Evolutionary conservation across 139 green algal genomes (phyloP).

Genomic region (Desmodesmus armatus): DNA sequence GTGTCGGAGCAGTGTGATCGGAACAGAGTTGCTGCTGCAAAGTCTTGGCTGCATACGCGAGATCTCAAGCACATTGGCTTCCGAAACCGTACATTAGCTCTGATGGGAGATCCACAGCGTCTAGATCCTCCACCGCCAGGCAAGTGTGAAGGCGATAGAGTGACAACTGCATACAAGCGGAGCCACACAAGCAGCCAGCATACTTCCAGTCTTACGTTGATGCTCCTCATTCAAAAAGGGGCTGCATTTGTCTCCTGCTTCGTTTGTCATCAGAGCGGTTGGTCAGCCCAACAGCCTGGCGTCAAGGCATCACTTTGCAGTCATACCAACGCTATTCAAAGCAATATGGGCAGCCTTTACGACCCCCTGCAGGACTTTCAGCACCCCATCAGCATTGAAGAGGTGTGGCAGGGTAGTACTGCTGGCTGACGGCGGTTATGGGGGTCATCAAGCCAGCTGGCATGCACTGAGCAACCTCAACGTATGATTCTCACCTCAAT

Average conservation of each 20-base stretch:
- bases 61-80: no score
- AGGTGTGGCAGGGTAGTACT: conserved; percentile 35
- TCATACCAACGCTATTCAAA: not conserved
- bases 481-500: not conserved
- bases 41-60: no score
- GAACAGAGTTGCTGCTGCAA: no score
- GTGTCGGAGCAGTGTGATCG: no score
- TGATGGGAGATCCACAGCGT: no score
- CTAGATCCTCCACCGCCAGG: no score
- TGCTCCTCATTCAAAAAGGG: no score
- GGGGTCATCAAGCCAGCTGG: not conserved
- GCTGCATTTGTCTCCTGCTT: not conserved
- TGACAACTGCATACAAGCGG: not conserved
- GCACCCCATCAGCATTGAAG: conserved; percentile 54
- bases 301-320: not conserved
- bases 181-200: no score
- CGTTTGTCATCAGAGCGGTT: not conserved
- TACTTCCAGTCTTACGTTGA: no score
- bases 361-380: conserved; percentile 46
- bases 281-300: not conserved
- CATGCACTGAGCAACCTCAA: not conserved
- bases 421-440: not conserved
- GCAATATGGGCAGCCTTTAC: not conserved
- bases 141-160: no score
- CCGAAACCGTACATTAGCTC: no score